These are phyloP conservation scores for Pleurotus djamor DNA, from an alignment of 768 basidiomycete genomes.

Conservation along the genomic window DNA sequence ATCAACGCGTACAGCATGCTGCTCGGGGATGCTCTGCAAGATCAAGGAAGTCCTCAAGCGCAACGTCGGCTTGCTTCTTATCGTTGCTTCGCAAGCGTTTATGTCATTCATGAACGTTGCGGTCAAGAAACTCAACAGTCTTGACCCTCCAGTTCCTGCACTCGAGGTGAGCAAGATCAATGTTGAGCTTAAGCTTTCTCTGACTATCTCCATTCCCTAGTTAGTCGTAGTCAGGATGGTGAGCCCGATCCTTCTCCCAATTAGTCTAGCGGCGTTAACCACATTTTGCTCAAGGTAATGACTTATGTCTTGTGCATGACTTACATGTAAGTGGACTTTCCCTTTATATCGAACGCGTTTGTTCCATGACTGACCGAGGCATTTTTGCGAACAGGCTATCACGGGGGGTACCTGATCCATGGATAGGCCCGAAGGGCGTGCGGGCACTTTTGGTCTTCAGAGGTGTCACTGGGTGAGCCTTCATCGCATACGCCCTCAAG, in stretches of 20 bases:
- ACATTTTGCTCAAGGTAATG: slow-evolving; percentile 33
- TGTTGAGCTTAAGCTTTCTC: neutral
- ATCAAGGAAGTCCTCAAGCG: slow-evolving; percentile 10
- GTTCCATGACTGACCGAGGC: neutral
- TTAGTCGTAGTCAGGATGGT: slow-evolving; percentile 63
- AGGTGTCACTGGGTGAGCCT: slow-evolving; percentile 60
- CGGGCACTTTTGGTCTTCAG: slow-evolving; percentile 53
- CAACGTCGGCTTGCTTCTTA: slow-evolving; percentile 61
- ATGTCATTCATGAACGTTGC: slow-evolving; percentile 59
- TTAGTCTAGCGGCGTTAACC: slow-evolving; percentile 1
- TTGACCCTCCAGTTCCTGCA: slow-evolving; percentile 57
- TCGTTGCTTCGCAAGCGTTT: slow-evolving; percentile 56
- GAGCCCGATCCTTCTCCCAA: slow-evolving; percentile 9
- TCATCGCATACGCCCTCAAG: neutral
- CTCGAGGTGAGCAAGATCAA: slow-evolving; percentile 40
- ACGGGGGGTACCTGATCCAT: slow-evolving; percentile 47
- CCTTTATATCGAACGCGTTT: neutral
- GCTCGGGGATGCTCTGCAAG: neutral
- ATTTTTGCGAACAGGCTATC: slow-evolving; percentile 26
- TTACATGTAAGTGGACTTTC: slow-evolving; percentile 40
- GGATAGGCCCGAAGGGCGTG: slow-evolving; percentile 70
- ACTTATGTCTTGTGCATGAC: slow-evolving; percentile 48
- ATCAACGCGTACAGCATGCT: neutral
- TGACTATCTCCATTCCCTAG: slow-evolving; percentile 23
- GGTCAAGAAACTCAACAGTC: slow-evolving; percentile 59